Base-by-base conservation (phyloP, 805 yeast species). In the Tetrapisispora pingtungensis region DNA sequence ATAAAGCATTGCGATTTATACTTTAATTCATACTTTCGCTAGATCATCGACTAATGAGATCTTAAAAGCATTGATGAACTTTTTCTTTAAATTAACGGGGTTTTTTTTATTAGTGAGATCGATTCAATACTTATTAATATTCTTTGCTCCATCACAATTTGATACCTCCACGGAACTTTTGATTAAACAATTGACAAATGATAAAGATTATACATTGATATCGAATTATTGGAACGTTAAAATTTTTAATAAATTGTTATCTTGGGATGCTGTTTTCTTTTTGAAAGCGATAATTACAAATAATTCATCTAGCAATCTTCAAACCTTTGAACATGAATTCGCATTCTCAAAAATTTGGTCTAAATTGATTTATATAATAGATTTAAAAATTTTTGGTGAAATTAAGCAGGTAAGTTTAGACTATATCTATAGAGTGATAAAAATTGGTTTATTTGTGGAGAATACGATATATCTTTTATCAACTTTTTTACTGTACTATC, bases 201-300 rank as follows among this genome's bases (percentile, higher is more conserved):
- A 28, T 28, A 12, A 36, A n/a, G 22, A 36, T 26, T 36, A 36
- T 17, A 30, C 27, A n/a, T 17, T 18, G 40, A 43, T 22, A n/a
- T 34, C 44, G 2, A 34, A 24, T 3, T 54, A 43, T 44, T 54
- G 54, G 56, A 56, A 54, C 45, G 36, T n/a, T 1, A 35, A 53
- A n/a, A 39, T 78, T 1, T 56, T 77, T 42, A 69, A 74, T 42
- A 77, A 74, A 44, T 67, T 86, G 4, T 65, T 84, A 22, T 72
- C 80, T 3, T 90, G 97, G 97, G 98, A 90, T 60, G 72, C 81
- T 1, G 93, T 88, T 0, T 88, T 80, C 61, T 88, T 84, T 56
- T 60, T 74, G 14, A 77, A 79, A 37, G 50, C 49, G 7, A 59
- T 80, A 14, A 26, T 36, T 15, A 7, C 3, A 10, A 10, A 26